These are phyloP conservation scores for Amanita rimosa DNA, from an alignment of 768 basidiomycete species.

Conservation along the genomic window DNA sequence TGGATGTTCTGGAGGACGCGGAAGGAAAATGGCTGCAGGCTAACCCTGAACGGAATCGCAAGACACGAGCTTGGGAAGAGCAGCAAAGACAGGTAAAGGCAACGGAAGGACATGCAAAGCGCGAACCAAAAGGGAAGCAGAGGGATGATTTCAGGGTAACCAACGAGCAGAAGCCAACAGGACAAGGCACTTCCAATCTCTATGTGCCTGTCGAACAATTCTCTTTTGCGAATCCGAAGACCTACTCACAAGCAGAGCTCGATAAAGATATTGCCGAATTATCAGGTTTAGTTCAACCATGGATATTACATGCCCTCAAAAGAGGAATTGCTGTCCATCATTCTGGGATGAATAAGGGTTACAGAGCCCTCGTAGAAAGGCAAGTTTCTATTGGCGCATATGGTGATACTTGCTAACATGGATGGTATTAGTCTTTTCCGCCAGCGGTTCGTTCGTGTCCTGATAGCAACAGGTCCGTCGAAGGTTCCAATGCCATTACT, in stretches of 20 bases:
- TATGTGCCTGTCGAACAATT: conserved; percentile 46
- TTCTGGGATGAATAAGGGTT: conserved; percentile 54
- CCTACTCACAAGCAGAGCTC: conserved; percentile 36
- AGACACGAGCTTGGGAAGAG: conserved; percentile 36
- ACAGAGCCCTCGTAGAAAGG: conserved; percentile 7
- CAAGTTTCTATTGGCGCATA: conserved; percentile 27
- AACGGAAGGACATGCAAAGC: conserved; percentile 35
- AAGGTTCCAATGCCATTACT: not conserved
- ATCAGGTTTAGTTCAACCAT: conserved; percentile 20
- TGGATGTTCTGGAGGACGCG: conserved; percentile 22
- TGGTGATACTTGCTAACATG: not conserved
- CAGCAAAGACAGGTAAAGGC: conserved; percentile 28
- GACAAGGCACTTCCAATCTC: conserved; percentile 50
- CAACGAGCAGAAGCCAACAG: conserved; percentile 15
- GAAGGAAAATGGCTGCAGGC: conserved; percentile 39
- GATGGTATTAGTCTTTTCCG: conserved; percentile 39
- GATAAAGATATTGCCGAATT: conserved; percentile 34
- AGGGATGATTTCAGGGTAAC: conserved; percentile 11
- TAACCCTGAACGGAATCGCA: conserved; percentile 37
- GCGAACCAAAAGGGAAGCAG: conserved; percentile 26
- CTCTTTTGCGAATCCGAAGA: conserved; percentile 38
- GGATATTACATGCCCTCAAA: conserved; percentile 35
- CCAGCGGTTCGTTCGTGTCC: conserved; percentile 47
- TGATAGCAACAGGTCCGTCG: conserved; percentile 49
- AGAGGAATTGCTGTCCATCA: conserved; percentile 65